Conservation (phyloP, 2,329 filamentous ascomycete species). For the Cladophialophora carrionii region DNA sequence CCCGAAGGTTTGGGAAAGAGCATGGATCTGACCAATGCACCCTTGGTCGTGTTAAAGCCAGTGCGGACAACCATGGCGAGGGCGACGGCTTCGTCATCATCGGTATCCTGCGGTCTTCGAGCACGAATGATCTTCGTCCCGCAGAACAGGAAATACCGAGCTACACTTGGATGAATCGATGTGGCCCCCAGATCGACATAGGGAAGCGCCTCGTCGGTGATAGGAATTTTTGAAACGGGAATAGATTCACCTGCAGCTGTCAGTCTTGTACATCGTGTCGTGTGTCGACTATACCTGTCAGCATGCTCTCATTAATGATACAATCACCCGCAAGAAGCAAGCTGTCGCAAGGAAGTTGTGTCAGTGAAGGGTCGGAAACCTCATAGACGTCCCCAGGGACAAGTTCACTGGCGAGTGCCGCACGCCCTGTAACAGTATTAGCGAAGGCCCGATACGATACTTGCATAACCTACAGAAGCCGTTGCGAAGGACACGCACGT, state of each 20-base stretch:
- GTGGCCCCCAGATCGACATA: slow-evolving; percentile 77
- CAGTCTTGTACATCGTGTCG: slow-evolving; percentile 1
- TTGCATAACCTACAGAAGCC: slow-evolving; percentile 75
- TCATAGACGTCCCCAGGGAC: slow-evolving; percentile 97
- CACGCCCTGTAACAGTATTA: slow-evolving; percentile 64
- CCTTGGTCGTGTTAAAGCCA: slow-evolving; percentile 97
- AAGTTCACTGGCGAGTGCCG: slow-evolving; percentile 81
- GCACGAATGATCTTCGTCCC: slow-evolving; percentile 95
- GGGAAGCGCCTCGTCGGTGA: slow-evolving; percentile 76
- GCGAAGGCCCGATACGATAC: neutral
- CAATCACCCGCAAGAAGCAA: slow-evolving; percentile 90
- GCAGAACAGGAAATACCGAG: slow-evolving; percentile 87
- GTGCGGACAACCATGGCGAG: slow-evolving; percentile 91
- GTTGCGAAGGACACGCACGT: slow-evolving; percentile 87
- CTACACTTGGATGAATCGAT: slow-evolving; percentile 79
- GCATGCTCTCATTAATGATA: slow-evolving; percentile 99
- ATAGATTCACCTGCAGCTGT: slow-evolving; percentile 75
- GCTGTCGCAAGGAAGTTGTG: slow-evolving; percentile 89
- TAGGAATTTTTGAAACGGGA: slow-evolving; percentile 88
- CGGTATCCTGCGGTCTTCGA: slow-evolving; percentile 80
- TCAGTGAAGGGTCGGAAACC: slow-evolving; percentile 86
- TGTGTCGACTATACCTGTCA: slow-evolving; percentile 63
- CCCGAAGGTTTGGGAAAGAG: slow-evolving; percentile 97
- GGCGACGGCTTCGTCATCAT: slow-evolving; percentile 84
- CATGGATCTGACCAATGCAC: slow-evolving; percentile 94